These are phyloP conservation scores for Amanita rimosa DNA, from an alignment of 768 basidiomycete genomes.

Conservation along the genomic window DNA sequence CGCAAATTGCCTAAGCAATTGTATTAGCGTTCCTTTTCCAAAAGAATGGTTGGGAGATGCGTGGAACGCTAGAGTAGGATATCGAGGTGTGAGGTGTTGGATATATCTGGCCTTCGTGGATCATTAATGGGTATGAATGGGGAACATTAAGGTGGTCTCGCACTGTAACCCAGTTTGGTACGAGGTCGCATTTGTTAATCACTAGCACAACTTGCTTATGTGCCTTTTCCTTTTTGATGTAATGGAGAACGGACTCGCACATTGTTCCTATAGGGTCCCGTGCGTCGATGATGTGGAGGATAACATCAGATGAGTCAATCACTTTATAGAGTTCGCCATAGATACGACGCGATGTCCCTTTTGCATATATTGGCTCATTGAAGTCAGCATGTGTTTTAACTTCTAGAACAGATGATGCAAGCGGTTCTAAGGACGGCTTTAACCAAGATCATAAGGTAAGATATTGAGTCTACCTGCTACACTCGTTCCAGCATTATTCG, in stretches of 20 bases:
- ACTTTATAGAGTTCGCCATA: constrained; percentile 99
- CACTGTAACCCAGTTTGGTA: constrained; percentile 98
- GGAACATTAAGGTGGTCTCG: constrained; percentile 12
- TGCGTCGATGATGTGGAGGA: constrained; percentile 92
- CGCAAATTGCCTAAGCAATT: constrained; percentile 92
- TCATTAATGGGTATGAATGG: constrained; percentile 1
- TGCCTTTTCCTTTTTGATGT: constrained; percentile 89
- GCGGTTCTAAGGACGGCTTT: constrained; percentile 24
- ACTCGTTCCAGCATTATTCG: constrained; percentile 23
- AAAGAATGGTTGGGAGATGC: constrained; percentile 99
- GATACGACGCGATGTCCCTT: constrained; percentile 91
- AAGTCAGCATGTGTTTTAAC: constrained; percentile 64
- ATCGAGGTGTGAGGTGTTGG: constrained; percentile 86
- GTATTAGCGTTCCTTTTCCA: constrained; percentile 96
- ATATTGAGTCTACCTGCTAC: constrained; percentile 29
- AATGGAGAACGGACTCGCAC: constrained; percentile 90
- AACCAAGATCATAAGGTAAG: not conserved
- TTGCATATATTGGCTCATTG: constrained; percentile 87
- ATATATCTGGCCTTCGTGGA: constrained; percentile 78
- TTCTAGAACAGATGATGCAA: constrained; percentile 36
- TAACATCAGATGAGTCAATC: constrained; percentile 95
- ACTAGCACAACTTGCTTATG: constrained; percentile 96
- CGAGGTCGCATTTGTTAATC: constrained; percentile 97
- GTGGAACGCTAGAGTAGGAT: constrained; percentile 96
- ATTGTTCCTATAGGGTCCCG: constrained; percentile 92